These are phyloP conservation scores for Paecilomyces sp. DNA, from an alignment of 2,329 filamentous ascomycete species.

Conservation along the genomic window DNA sequence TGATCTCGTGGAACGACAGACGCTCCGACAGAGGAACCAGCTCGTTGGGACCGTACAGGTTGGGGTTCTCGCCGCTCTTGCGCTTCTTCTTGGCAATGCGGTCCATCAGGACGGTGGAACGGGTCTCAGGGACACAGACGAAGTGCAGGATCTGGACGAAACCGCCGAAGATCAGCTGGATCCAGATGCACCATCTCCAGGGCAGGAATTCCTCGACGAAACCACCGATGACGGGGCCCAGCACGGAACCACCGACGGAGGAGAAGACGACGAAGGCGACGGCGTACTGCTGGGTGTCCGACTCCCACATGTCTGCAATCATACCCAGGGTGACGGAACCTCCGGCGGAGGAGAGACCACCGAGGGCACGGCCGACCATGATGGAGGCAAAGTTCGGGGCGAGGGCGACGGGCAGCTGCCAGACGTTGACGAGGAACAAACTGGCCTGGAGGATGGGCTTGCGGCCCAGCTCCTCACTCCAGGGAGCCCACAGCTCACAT, in stretches of 20 bases:
- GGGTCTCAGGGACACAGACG: slow-evolving; percentile 68
- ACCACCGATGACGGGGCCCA: slow-evolving; percentile 72
- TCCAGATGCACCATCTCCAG: slow-evolving; percentile 79
- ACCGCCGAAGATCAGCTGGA: slow-evolving; percentile 71
- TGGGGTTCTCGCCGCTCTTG: slow-evolving; percentile 49
- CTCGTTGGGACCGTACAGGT: slow-evolving; percentile 67
- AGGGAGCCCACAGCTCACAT: slow-evolving; percentile 82
- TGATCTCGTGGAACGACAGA: slow-evolving; percentile 52
- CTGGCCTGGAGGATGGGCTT: slow-evolving; percentile 68
- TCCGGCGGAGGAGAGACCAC: slow-evolving; percentile 64
- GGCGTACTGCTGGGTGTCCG: slow-evolving; percentile 65
- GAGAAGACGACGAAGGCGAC: slow-evolving; percentile 73
- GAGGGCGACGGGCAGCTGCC: slow-evolving; percentile 63
- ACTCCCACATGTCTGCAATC: slow-evolving; percentile 68
- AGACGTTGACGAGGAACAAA: slow-evolving; percentile 70
- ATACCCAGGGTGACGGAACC: slow-evolving; percentile 68
- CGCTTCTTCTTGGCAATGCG: slow-evolving; percentile 68
- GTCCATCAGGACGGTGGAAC: slow-evolving; percentile 71
- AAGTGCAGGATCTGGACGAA: slow-evolving; percentile 62
- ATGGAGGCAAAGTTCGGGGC: slow-evolving; percentile 66
- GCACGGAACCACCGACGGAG: slow-evolving; percentile 67
- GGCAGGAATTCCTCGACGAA: slow-evolving; percentile 60
- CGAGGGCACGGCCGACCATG: slow-evolving; percentile 62
- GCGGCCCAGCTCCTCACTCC: slow-evolving; percentile 76
- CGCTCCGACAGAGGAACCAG: slow-evolving; percentile 53